Evolutionary conservation across 2,329 filamentous ascomycete genomes (phyloP), one percentile per base, ranked within the genome.

Genomic region (Pseudogymnoascus sp.): DNA sequence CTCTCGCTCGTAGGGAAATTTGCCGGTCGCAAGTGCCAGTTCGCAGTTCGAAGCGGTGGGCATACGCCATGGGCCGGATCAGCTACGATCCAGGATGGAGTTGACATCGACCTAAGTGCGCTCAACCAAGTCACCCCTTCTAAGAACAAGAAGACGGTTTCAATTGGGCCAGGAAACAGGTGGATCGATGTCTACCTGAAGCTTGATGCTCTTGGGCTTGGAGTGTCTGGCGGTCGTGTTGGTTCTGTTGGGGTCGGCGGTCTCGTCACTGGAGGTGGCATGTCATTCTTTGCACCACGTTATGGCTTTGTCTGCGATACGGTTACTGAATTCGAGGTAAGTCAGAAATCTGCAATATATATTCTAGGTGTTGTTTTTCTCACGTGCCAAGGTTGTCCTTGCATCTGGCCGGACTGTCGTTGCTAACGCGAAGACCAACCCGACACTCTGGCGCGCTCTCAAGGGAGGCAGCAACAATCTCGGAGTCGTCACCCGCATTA

Each of bases 391-490:
- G 58, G 71, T 60, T 58, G 61, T 62, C 14, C 29, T 62, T 29
- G 45, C 61, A 16, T 33, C 55, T 60, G 61, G 61, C 21, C 14
- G 14, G 14, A 26, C 55, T 12, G 33, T 37, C 14, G 58, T 37
- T 37, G 58, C 37, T 23, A 59, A 59, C 26, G 72, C 70, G 8
- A 66, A 64, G 35, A 41, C 63, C 6, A 62, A 69, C 7, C 68
- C 66, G 0, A 81, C 83, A 61, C 73, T 86, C 7, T 83, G 75
- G 71, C 74, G 74, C 66, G 81, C 78, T 0, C 75, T 85, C 4
- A 78, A 79, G 61, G 83, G 82, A 11, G 83, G 83, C 16, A 78
- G 79, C n/a, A 81, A 78, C 69, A 83, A 81, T 68, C 83, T 79
- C 65, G 82, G 81, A 52, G 74, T 81, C 63, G 75, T 80, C n/a